Conservation (phyloP, 2,329 filamentous ascomycete species). For the Neobulgaria alba region DNA sequence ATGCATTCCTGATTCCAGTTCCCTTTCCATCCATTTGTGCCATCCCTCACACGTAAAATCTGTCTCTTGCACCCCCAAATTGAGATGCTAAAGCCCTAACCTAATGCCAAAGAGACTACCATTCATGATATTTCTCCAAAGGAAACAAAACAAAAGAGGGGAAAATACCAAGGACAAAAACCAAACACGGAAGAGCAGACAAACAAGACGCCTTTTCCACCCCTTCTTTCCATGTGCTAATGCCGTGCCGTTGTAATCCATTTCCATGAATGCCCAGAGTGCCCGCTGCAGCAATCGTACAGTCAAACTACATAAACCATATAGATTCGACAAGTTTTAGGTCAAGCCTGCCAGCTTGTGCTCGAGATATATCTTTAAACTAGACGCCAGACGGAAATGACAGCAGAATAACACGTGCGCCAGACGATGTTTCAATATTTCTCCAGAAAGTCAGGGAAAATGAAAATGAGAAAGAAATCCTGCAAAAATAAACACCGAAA, state of each 20-base stretch:
- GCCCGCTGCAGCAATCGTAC: slow-evolving; percentile 18
- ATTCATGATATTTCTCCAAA: no score
- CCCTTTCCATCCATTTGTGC: no score
- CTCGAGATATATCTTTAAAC: slow-evolving; percentile 17
- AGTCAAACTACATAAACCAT: slow-evolving; percentile 15
- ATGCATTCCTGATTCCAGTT: slow-evolving; percentile 6
- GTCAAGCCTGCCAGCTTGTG: slow-evolving; percentile 26
- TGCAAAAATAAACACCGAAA: slow-evolving; percentile 21
- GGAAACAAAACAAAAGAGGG: no score
- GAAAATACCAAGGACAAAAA: slow-evolving; percentile 15
- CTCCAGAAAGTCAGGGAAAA: no score
- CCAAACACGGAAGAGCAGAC: no score
- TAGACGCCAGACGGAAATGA: slow-evolving; percentile 24
- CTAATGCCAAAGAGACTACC: neutral
- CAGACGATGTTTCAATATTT: slow-evolving; percentile 13
- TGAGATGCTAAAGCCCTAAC: no score
- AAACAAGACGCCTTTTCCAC: slow-evolving; percentile 23
- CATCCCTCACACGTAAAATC: no score
- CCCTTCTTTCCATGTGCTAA: slow-evolving; percentile 18
- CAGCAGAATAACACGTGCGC: slow-evolving; percentile 15
- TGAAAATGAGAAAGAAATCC: slow-evolving; percentile 12
- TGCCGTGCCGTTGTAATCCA: slow-evolving; percentile 16
- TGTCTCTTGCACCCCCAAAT: slow-evolving; percentile 1
- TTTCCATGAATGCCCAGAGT: slow-evolving; percentile 22
- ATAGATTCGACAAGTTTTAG: no score